These are phyloP conservation scores for Purpureocillium lavendulum DNA, from an alignment of 2,329 filamentous ascomycete genomes.

Conservation along the genomic window DNA sequence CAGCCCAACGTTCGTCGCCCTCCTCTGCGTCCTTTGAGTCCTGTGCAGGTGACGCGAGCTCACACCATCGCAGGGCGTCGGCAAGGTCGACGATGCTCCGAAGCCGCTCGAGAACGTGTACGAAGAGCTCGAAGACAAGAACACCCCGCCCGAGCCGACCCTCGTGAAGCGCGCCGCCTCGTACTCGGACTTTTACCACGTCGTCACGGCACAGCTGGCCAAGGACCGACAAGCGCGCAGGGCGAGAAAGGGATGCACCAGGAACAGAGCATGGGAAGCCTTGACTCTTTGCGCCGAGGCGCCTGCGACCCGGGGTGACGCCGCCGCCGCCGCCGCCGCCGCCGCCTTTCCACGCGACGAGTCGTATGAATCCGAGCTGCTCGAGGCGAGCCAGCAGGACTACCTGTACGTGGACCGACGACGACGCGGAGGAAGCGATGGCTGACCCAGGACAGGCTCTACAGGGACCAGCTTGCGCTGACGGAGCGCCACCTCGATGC, in stretches of 20 bases:
- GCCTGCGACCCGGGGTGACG: neutral
- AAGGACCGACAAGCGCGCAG: slow-evolving; percentile 36
- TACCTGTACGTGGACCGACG: slow-evolving; percentile 56
- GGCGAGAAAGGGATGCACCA: slow-evolving; percentile 27
- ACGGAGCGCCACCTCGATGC: slow-evolving; percentile 76
- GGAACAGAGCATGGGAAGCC: slow-evolving; percentile 41
- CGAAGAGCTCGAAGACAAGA: slow-evolving; percentile 46
- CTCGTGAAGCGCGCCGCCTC: slow-evolving; percentile 62
- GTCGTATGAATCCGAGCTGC: slow-evolving; percentile 54
- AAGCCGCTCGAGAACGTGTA: slow-evolving; percentile 49
- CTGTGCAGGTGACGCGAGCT: slow-evolving; percentile 12
- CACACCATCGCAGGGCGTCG: slow-evolving; percentile 37
- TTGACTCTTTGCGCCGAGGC: slow-evolving; percentile 24
- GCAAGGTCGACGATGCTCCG: slow-evolving; percentile 39
- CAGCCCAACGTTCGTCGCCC: slow-evolving; percentile 48
- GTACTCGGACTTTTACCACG: slow-evolving; percentile 66
- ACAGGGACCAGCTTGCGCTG: slow-evolving; percentile 71
- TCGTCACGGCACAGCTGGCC: slow-evolving; percentile 46
- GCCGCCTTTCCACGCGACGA: slow-evolving; percentile 12
- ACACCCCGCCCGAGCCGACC: slow-evolving; percentile 58
- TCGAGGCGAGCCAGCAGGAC: slow-evolving; percentile 76
- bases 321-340: slow-evolving; percentile 15
- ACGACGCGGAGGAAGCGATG: neutral
- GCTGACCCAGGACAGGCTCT: slow-evolving; percentile 46
- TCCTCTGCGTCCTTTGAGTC: slow-evolving; percentile 5